These are phyloP conservation scores for Phytophthora ramorum DNA, from an alignment of 352 stramenopile species.

Conservation along the genomic window DNA sequence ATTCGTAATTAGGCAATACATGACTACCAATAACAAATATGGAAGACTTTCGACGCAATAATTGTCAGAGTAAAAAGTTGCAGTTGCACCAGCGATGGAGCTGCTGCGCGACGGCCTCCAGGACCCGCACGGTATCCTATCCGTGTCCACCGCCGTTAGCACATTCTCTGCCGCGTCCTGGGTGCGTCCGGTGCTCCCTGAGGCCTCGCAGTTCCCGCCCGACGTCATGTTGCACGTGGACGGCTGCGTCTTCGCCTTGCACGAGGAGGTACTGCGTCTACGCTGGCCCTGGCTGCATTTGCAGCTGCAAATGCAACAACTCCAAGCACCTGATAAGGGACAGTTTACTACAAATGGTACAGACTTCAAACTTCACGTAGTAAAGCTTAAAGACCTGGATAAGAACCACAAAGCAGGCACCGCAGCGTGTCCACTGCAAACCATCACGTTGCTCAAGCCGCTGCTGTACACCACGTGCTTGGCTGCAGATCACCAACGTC, in stretches of 20 bases:
- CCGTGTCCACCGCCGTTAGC: too few relatives aligned
- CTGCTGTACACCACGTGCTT: constrained; percentile 26
- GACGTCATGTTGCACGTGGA: constrained; percentile 61
- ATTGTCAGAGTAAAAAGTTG: constrained; percentile 7
- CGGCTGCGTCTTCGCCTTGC: constrained; percentile 54
- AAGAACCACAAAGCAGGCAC: background rate
- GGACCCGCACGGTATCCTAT: background rate
- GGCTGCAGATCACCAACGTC: constrained; percentile 11
- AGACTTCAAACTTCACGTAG: constrained; percentile 17
- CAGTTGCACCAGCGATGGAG: constrained; percentile 13
- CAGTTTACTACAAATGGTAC: background rate
- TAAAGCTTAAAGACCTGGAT: background rate
- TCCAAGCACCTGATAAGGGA: constrained; percentile 18
- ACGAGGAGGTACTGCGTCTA: constrained; percentile 36
- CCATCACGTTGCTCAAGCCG: constrained; percentile 26
- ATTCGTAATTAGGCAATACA: too few relatives aligned
- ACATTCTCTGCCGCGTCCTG: too few relatives aligned
- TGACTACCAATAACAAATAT: too few relatives aligned
- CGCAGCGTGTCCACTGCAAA: constrained; percentile 22
- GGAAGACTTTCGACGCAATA: background rate
- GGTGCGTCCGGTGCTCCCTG: constrained; percentile 8
- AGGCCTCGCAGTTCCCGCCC: constrained; percentile 16
- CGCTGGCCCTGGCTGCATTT: constrained; percentile 42
- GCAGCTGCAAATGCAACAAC: constrained; percentile 30
- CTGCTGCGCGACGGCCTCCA: background rate